phyloP scores from a whole-genome alignment of 2,329 filamentous ascomycete species.

The Paracamarosporium sp. region DNA sequence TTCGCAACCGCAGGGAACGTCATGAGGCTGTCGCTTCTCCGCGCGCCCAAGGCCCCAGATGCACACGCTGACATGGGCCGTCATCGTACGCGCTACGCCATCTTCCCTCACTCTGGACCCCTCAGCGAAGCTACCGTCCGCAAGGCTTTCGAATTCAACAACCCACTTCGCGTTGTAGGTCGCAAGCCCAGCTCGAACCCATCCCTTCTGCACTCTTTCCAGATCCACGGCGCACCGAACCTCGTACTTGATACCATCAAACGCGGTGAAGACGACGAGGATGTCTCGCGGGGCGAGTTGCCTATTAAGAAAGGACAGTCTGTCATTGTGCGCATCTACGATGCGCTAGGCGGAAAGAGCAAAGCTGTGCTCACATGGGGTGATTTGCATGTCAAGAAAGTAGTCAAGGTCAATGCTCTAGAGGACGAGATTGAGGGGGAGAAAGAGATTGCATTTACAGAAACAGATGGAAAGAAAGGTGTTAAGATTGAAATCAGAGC shows the following conservation, averaged over 20 bases:
- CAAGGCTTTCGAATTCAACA: constrained; percentile 90
- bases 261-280: constrained; percentile 70
- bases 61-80: constrained; percentile 92
- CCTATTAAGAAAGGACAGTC: constrained; percentile 73
- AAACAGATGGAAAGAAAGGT: constrained; percentile 60
- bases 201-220: constrained; percentile 63
- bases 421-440: constrained; percentile 79
- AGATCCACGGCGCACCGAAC: constrained; percentile 67
- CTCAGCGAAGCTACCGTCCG: constrained; percentile 77
- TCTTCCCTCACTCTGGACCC: constrained; percentile 80
- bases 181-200: constrained; percentile 31
- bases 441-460: constrained; percentile 46
- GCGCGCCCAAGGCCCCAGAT: constrained; percentile 90
- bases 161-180: constrained; percentile 68
- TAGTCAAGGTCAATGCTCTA: constrained; percentile 83
- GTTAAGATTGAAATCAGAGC: constrained; percentile 67
- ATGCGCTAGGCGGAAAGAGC: constrained; percentile 82
- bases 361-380: constrained; percentile 72
- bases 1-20: constrained; percentile 88
- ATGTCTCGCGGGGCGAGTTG: constrained; percentile 62
- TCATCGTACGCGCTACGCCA: constrained; percentile 87
- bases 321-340: constrained; percentile 85
- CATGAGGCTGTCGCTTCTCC: constrained; percentile 87
- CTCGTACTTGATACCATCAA: constrained; percentile 90
- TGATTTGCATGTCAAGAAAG: constrained; percentile 73